Base-by-base conservation (phyloP, 2,329 filamentous ascomycete genomes). In the Xylaria sp. region DNA sequence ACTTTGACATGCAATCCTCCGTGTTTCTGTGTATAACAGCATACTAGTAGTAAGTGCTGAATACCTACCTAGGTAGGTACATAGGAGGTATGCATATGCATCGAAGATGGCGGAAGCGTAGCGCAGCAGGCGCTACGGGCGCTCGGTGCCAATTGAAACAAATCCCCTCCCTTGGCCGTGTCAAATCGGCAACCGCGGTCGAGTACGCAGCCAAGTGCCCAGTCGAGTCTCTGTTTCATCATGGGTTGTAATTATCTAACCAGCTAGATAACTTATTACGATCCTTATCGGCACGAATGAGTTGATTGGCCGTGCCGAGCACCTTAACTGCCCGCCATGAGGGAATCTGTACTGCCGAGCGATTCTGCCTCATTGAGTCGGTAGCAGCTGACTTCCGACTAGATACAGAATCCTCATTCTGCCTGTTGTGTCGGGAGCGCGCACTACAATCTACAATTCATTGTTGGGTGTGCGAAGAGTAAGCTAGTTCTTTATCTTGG, bases 81-180 rank as follows among this genome's bases (percentile, higher is more conserved):
- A n/a, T n/a, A 36, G 8, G 7, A 36, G 8, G 33, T 36, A 7
- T 36, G 55, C 55, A n/a, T 36, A 7, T 36, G 55, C 55, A n/a
- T n/a, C 36, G 23, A 58, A 36, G 36, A 46, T 28, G 36, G 39
- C 46, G 36, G 23, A 25, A 43, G 55, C 39, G 39, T 58, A 58
- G 56, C 39, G 56, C 39, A 3, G n/a, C n/a, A n/a, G n/a, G 15
- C 39, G 55, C 12, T 28, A 39, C 18, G 55, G 20, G 55, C 18
- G 56, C 56, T 46, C 56, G 56, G 56, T 58, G 51, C 64, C 54
- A 51, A 65, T 65, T 65, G 62, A 65, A 65, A 65, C 62, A 59
- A 43, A 31, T 9, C 48, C 46, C 54, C 28, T 52, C 41, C 12
- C 62, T 65, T 65, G 62, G 62, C 62, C 62, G 62, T 65, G 31